phyloP scores from a whole-genome alignment of 2,329 filamentous ascomycete species.

The Penicillium sp. region DNA sequence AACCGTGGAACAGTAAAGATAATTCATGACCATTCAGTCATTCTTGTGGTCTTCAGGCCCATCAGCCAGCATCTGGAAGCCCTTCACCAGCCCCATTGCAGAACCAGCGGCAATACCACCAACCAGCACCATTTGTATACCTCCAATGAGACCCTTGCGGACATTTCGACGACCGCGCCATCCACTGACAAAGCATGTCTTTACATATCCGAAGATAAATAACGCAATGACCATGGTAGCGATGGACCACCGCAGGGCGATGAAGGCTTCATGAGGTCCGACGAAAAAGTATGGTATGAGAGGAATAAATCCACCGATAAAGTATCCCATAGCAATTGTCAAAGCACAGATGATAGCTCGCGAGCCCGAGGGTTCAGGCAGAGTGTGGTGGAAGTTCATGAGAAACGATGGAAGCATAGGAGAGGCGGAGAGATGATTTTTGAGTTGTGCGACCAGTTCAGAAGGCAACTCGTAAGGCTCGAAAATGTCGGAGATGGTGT shows the following conservation, averaged over 20 bases:
- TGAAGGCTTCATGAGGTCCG: conserved; percentile 74
- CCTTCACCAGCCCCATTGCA: conserved; percentile 42
- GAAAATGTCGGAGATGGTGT: conserved; percentile 39
- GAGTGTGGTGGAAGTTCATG: conserved; percentile 44
- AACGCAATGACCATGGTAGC: conserved; percentile 51
- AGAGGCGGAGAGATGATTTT: conserved; percentile 35
- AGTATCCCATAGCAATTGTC: conserved; percentile 43
- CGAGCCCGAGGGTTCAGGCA: conserved; percentile 39
- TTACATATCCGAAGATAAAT: conserved; percentile 52
- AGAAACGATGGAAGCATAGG: conserved; percentile 40
- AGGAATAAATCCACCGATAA: conserved; percentile 48
- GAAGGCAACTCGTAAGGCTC: conserved; percentile 40
- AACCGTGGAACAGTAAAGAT: not conserved
- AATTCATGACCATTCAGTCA: not conserved
- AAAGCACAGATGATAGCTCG: conserved; percentile 39
- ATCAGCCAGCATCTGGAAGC: conserved; percentile 35
- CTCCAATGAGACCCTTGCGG: conserved; percentile 34
- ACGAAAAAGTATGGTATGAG: conserved; percentile 60
- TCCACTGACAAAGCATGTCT: conserved; percentile 43
- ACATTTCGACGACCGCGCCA: conserved; percentile 37
- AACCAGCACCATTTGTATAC: conserved; percentile 42
- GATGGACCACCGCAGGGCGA: conserved; percentile 63
- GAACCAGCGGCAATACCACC: conserved; percentile 41
- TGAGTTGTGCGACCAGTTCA: conserved; percentile 36
- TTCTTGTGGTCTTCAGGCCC: conserved; percentile 11